phyloP scores from a whole-genome alignment of 148 eudicot species.

The Silene conica region DNA sequence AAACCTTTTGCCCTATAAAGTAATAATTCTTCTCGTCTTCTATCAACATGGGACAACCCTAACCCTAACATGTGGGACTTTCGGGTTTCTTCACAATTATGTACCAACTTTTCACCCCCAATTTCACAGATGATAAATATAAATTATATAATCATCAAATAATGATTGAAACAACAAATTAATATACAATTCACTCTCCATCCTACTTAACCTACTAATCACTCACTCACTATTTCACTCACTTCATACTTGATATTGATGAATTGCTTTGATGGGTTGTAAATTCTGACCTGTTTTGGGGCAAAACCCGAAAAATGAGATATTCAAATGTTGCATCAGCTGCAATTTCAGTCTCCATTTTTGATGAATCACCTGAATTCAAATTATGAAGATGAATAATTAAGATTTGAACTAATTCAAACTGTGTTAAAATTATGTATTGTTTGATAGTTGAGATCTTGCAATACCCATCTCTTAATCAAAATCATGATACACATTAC shows the following conservation, averaged over 20 bases:
- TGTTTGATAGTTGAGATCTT: constrained; percentile 37
- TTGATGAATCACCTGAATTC: too few species aligned
- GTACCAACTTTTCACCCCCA: constrained; percentile 10
- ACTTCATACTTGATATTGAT: too few species aligned
- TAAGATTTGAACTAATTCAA: background rate
- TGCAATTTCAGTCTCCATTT: constrained; percentile 51
- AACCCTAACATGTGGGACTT: too few species aligned
- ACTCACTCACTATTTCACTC: too few species aligned
- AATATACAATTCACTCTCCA: background rate
- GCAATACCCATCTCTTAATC: constrained; percentile 10
- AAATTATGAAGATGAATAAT: too few species aligned
- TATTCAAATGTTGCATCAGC: constrained; percentile 51
- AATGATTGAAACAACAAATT: background rate
- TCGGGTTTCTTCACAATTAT: too few species aligned
- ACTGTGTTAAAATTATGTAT: background rate
- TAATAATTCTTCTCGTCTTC: too few species aligned
- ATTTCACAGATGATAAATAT: background rate
- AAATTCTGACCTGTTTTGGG: constrained; percentile 54
- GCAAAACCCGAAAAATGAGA: constrained; percentile 59
- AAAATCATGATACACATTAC: background rate
- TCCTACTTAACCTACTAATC: background rate
- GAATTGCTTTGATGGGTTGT: background rate
- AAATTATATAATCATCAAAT: constrained; percentile 3
- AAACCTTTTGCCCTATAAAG: too few species aligned
- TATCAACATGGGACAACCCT: too few species aligned